Evolutionary conservation across 2,329 filamentous ascomycete species (phyloP).

Genomic region (Aspergillus sp.): DNA sequence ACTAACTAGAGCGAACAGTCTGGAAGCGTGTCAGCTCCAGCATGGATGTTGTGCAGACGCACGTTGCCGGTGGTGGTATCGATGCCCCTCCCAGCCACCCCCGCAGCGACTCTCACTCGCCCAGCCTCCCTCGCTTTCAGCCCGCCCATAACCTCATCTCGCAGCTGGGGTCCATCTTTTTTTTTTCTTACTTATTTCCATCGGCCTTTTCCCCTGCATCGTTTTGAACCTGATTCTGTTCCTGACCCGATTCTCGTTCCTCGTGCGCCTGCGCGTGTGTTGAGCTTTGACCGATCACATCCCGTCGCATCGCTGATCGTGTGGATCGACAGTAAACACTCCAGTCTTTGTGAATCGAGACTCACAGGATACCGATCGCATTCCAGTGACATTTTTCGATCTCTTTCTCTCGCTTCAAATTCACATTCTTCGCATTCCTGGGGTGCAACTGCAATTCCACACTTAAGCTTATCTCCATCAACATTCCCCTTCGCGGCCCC

Average conservation of each 20-base stretch:
- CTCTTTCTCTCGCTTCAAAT: neutral
- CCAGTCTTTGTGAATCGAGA: neutral
- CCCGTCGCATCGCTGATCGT: slow-evolving; percentile 2
- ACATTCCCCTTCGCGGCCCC: neutral
- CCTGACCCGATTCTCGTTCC: slow-evolving; percentile 4
- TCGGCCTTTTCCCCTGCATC: slow-evolving; percentile 2
- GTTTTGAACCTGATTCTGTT: neutral
- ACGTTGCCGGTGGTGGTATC: neutral
- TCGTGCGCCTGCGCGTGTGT: slow-evolving; percentile 3
- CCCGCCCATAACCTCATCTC: slow-evolving; percentile 3
- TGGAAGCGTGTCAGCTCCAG: neutral
- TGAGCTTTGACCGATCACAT: neutral
- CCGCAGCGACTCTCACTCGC: slow-evolving; percentile 25
- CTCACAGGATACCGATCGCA: neutral
- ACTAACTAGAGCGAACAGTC: neutral
- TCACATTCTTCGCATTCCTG: neutral
- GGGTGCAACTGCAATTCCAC: neutral
- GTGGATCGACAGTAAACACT: neutral
- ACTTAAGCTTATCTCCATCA: neutral
- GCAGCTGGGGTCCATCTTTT: slow-evolving; percentile 12
- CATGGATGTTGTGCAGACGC: slow-evolving; percentile 5
- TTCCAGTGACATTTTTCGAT: neutral
- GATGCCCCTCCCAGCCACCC: slow-evolving; percentile 31
- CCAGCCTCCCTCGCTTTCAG: slow-evolving; percentile 30
- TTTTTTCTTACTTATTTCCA: slow-evolving; percentile 13